Evolutionary conservation across 192 early-diverging fungal species (phyloP), one percentile per base, ranked within the genome.

Genomic region (Allomyces arbusculus): DNA sequence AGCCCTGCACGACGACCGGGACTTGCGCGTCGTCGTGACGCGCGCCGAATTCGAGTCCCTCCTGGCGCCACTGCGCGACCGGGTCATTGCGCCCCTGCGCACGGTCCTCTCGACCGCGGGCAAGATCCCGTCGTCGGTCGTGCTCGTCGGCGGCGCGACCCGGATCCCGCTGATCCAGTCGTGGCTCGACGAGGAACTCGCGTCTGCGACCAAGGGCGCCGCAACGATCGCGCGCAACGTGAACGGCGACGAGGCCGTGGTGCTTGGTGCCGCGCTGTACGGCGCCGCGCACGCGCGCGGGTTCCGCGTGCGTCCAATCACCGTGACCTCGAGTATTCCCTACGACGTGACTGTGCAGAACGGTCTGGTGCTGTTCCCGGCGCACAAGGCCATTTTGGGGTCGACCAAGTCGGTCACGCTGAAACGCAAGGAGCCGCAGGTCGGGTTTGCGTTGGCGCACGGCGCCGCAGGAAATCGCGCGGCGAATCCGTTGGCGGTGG

Each of bases 201-300:
- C 62, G 82, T 91, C 65, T 90, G 92, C 70, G 77, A 85, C 77
- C 78, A 76, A 69, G 78, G 66, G 22, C 43, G 25, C 71, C 25
- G 83, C 83, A 63, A 90, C 90, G 74, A 85, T 99, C 68, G 91
- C 93, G 33, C 83, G 89, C 78, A 95, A 91, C 67, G 83, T 99
- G 50, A 95, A 99, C 69, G 88, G 80, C 58, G 96, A 99, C 67
- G 96, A 99, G 79, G 93, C 94, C 19, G 90, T 89, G 43, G 94
- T 93, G 33, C 73, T 91, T 69, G 86, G 86, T 0, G 50, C 50
- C 50, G 50, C 50, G 4, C 20, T 14, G 50, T n/a, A n/a, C 50
- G 50, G 16, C 16, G 50, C 50, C 16, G 20, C 50, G 50, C 16
- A 20, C 50, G 50, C 50, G 16, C 50, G 50, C 50, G 20, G 20